phyloP scores from a whole-genome alignment of 1,284 basidiomycete species.

The Rhodotorula sp. region DNA sequence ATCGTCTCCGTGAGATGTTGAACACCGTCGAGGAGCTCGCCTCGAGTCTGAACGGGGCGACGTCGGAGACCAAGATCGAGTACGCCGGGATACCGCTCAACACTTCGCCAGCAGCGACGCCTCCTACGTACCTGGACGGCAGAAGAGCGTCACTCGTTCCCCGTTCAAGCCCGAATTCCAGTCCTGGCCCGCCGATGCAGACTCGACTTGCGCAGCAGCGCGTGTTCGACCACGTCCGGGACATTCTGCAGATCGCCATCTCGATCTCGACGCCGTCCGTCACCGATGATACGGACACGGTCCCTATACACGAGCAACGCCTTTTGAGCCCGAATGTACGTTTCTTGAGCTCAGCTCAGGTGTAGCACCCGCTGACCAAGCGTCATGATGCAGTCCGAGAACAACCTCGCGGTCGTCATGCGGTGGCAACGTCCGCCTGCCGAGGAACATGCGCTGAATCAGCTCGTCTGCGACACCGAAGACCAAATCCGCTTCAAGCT shows the following conservation, averaged over 20 bases:
- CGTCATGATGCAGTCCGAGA: slow-evolving; percentile 64
- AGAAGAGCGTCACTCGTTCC: slow-evolving; percentile 12
- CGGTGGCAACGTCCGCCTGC: slow-evolving; percentile 80
- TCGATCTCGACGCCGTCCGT: slow-evolving; percentile 82
- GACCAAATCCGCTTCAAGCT: slow-evolving; percentile 88
- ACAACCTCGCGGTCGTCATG: slow-evolving; percentile 73
- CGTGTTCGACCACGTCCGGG: slow-evolving; percentile 78
- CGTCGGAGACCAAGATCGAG: slow-evolving; percentile 47
- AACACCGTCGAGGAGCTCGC: slow-evolving; percentile 76
- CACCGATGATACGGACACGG: slow-evolving; percentile 71
- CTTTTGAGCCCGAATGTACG: slow-evolving; percentile 63
- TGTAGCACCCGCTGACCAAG: not conserved
- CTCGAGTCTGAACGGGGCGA: slow-evolving; percentile 55
- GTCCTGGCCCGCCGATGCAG: slow-evolving; percentile 61
- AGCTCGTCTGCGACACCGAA: slow-evolving; percentile 81
- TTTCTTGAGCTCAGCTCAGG: not conserved
- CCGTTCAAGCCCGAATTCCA: slow-evolving; percentile 12
- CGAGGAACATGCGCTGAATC: slow-evolving; percentile 79
- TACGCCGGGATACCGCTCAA: slow-evolving; percentile 87
- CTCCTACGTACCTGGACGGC: slow-evolving; percentile 34
- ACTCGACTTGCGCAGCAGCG: slow-evolving; percentile 74
- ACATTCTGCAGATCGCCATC: slow-evolving; percentile 73
- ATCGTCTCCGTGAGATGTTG: slow-evolving; percentile 80
- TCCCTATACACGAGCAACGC: slow-evolving; percentile 88
- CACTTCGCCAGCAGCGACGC: slow-evolving; percentile 42